Evolutionary conservation across 805 yeast genomes (phyloP).

Genomic region (Isabelozyma gotoi): DNA sequence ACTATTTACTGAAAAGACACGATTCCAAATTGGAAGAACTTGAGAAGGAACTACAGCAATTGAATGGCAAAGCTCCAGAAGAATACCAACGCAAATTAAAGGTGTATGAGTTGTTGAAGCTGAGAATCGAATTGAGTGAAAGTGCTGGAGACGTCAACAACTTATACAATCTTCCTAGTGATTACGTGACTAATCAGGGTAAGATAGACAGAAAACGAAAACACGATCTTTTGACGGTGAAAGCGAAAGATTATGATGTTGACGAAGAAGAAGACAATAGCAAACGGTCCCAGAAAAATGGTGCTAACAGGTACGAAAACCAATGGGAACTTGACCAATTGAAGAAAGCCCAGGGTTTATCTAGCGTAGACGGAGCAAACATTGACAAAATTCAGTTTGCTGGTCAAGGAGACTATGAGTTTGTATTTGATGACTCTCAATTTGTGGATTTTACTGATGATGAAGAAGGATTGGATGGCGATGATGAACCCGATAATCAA

Average conservation of each 20-base stretch:
- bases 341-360: constrained; percentile 34
- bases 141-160: constrained; percentile 1
- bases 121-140: constrained; percentile 18
- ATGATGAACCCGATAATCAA: constrained; percentile 12
- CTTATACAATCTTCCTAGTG: constrained; percentile 56
- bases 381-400: constrained; percentile 43
- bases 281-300: constrained; percentile 10
- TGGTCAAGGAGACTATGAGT: constrained; percentile 57
- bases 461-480: constrained; percentile 12
- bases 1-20: constrained; percentile 21
- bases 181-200: constrained; percentile 51
- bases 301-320: constrained; percentile 17
- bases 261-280: constrained; percentile 17
- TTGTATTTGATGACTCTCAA: constrained; percentile 70
- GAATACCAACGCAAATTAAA: constrained; percentile 17
- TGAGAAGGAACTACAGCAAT: constrained; percentile 11
- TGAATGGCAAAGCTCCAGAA: constrained; percentile 10
- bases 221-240: constrained; percentile 45
- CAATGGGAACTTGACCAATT: constrained; percentile 59
- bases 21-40: constrained; percentile 16
- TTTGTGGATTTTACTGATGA: constrained; percentile 24
- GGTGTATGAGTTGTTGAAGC: constrained; percentile 14
- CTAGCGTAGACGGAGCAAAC: constrained; percentile 21
- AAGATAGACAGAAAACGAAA: constrained; percentile 56
- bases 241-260: constrained; percentile 13